Base-by-base conservation (phyloP, 2,329 filamentous ascomycete genomes). In the Scedosporium aurantiacum region DNA sequence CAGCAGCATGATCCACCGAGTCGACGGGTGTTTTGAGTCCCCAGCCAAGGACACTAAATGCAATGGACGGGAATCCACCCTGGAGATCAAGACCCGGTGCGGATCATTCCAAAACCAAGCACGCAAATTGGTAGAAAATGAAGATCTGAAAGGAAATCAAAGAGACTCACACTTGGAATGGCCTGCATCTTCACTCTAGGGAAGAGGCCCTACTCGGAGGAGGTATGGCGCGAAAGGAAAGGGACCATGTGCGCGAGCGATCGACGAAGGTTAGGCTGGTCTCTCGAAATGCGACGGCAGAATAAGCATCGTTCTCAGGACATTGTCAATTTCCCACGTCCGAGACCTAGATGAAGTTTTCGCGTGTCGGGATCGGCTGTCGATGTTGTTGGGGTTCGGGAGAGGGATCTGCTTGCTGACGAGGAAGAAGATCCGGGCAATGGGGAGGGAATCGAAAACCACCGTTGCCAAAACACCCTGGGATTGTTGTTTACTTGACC, bases 171-270 rank as follows among this genome's bases (percentile, higher is more conserved):
- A 71, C 74, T 78, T 68, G 79, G 78, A 74, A 81, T 76, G 67
- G 79, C 75, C 77, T 81, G 79, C 79, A 81, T 81, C 69, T 70
- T 78, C 72, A 72, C 73, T 69, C 71, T 69, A 70, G 70, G 70
- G 68, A 67, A 52, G 54, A 55, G 25, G 50, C 50, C 68, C 69
- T 72, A 72, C 71, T 73, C 72, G 70, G 67, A 71, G 69, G 68
- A 68, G 68, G 67, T 71, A 68, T 70, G 69, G 68, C 69, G 69
- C 70, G 66, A 68, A 65, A 65, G 68, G 64, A 57, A 57, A 27
- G 16, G 54, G 54, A 57, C 37, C 59, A 61, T 55, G 61, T 67
- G 66, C 70, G 68, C 68, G 67, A 65, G 58, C 60, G 63, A 63
- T 62, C 68, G 66, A 65, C 66, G 66, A 63, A 66, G 64, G 63